phyloP scores from a whole-genome alignment of 2,329 filamentous ascomycete genomes.

The Plenodomus lindquistii region DNA sequence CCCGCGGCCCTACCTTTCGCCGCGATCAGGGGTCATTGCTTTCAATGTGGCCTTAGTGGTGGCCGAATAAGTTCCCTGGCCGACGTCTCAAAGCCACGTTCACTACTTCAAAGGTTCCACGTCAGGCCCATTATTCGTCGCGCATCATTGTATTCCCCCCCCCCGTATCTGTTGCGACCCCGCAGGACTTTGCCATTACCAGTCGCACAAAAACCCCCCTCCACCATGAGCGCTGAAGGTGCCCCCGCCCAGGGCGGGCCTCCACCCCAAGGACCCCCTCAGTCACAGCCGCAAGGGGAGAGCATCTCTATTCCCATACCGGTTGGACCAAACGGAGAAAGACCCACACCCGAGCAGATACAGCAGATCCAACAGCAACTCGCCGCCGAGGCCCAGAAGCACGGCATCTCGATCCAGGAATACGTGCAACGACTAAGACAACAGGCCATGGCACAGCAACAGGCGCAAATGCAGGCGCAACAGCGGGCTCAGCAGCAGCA shows the following conservation, averaged over 20 bases:
- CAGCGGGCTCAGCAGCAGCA: slow-evolving; percentile 37
- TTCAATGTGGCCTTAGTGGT: slow-evolving; percentile 22
- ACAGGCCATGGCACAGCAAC: slow-evolving; percentile 60
- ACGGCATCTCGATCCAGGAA: slow-evolving; percentile 81
- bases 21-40: slow-evolving; percentile 8
- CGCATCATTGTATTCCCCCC: too few species aligned
- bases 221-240: slow-evolving; percentile 25
- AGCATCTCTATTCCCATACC: slow-evolving; percentile 24
- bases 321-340: slow-evolving; percentile 45
- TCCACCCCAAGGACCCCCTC: slow-evolving; percentile 21
- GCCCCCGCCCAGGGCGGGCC: slow-evolving; percentile 9
- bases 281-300: neutral
- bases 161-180: too few species aligned
- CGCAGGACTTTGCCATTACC: neutral
- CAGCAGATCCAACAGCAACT: slow-evolving; percentile 81
- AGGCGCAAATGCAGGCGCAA: slow-evolving; percentile 44
- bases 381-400: slow-evolving; percentile 78
- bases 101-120: neutral
- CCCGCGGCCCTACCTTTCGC: slow-evolving; percentile 4
- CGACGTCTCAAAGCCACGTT: neutral
- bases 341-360: slow-evolving; percentile 82
- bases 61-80: slow-evolving; percentile 17
- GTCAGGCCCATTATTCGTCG: neutral
- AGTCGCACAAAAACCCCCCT: slow-evolving; percentile 4
- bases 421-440: slow-evolving; percentile 66